These are phyloP conservation scores for Aspergillus aculeatinus DNA, from an alignment of 2,329 filamentous ascomycete genomes.

Conservation along the genomic window DNA sequence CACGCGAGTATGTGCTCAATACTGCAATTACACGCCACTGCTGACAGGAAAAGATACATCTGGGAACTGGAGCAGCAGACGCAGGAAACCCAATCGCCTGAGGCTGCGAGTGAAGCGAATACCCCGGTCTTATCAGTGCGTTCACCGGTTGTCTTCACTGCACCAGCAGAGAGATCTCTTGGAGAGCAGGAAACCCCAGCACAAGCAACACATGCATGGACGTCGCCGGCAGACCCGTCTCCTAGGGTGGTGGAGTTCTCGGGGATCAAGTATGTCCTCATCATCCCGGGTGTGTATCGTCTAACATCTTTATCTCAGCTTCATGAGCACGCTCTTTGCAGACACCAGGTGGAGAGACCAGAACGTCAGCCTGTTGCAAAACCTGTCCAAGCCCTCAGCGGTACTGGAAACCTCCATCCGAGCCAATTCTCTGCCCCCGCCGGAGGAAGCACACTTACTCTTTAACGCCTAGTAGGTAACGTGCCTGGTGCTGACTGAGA, in stretches of 20 bases:
- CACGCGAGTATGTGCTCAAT: too few species aligned
- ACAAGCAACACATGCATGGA: conserved; percentile 4
- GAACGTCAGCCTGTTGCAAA: conserved; percentile 19
- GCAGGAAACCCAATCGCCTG: too few species aligned
- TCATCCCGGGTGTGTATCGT: background rate
- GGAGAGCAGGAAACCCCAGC: background rate
- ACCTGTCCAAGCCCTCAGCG: conserved; percentile 5
- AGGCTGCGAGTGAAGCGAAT: too few species aligned
- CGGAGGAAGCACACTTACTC: background rate
- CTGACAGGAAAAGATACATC: too few species aligned
- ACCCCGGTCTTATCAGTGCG: too few species aligned
- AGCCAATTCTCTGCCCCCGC: conserved; percentile 15
- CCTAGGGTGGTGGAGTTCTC: conserved; percentile 21
- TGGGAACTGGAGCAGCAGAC: too few species aligned
- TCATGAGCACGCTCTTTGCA: background rate
- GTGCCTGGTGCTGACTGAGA: too few species aligned
- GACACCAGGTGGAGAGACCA: conserved; percentile 21
- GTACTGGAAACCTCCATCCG: conserved; percentile 15
- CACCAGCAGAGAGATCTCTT: background rate
- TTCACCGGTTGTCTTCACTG: too few species aligned
- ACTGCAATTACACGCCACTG: too few species aligned
- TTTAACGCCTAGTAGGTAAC: too few species aligned
- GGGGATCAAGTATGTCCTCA: conserved; percentile 18
- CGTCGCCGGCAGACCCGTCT: conserved; percentile 11
- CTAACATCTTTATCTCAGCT: too few species aligned